These are phyloP conservation scores for Fusarium camptoceras DNA, from an alignment of 2,329 filamentous ascomycete species.

Conservation along the genomic window DNA sequence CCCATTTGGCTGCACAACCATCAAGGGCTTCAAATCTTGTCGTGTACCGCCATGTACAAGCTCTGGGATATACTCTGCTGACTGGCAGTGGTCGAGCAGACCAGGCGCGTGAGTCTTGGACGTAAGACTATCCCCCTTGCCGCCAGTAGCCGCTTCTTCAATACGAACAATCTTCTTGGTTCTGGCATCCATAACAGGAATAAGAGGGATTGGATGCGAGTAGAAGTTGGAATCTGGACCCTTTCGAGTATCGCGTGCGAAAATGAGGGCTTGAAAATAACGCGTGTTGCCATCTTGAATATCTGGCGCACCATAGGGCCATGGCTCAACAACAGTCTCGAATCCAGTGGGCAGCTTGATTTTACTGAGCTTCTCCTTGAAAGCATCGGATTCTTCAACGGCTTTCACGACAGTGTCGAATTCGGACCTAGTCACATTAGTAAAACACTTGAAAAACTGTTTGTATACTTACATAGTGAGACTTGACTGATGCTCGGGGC, in stretches of 20 bases:
- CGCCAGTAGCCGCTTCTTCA: slow-evolving; percentile 52
- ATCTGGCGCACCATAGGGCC: slow-evolving; percentile 51
- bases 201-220: slow-evolving; percentile 64
- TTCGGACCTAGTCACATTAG: slow-evolving; percentile 21
- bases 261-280: slow-evolving; percentile 52
- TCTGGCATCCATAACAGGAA: slow-evolving; percentile 55
- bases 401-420: slow-evolving; percentile 52
- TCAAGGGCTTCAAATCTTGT: slow-evolving; percentile 69
- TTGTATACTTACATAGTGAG: slow-evolving; percentile 50
- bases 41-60: slow-evolving; percentile 56
- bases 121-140: slow-evolving; percentile 43
- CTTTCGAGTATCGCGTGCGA: slow-evolving; percentile 47
- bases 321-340: slow-evolving; percentile 51
- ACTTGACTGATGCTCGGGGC: slow-evolving; percentile 47
- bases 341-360: slow-evolving; percentile 48
- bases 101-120: slow-evolving; percentile 31
- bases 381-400: slow-evolving; percentile 46
- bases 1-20: slow-evolving; percentile 55
- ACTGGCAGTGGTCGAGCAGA: slow-evolving; percentile 48
- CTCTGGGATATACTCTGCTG: slow-evolving; percentile 57
- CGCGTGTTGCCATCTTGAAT: slow-evolving; percentile 47
- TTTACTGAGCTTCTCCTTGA: slow-evolving; percentile 48
- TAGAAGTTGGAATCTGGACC: slow-evolving; percentile 65
- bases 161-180: slow-evolving; percentile 50
- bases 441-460: background rate